Evolutionary conservation across 192 early-diverging fungal species (phyloP).

Genomic region (Anaeromyces robustus): DNA sequence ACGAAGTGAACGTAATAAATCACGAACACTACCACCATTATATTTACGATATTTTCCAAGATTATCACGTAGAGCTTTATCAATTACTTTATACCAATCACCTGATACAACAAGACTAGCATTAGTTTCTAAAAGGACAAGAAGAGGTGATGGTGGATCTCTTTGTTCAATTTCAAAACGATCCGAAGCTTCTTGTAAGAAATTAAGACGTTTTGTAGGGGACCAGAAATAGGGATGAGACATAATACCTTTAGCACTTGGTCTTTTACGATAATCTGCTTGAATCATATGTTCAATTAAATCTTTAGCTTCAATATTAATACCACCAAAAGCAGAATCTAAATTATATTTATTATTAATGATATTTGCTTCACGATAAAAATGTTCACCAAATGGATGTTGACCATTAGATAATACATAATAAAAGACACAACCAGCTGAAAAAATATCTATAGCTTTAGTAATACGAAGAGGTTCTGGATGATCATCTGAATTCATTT

Average conservation of each 20-base stretch:
- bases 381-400: conserved; percentile 91
- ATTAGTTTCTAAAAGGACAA: conserved; percentile 47
- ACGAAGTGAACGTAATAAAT: conserved; percentile 75
- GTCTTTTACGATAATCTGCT: conserved; percentile 40
- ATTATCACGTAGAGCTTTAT: conserved; percentile 54
- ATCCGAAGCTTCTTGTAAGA: conserved; percentile 90
- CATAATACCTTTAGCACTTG: conserved; percentile 57
- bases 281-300: conserved; percentile 81
- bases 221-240: conserved; percentile 95
- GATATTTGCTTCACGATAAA: conserved; percentile 81
- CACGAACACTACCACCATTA: conserved; percentile 63
- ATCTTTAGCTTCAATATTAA: conserved; percentile 65
- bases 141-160: conserved; percentile 45
- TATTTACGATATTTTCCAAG: conserved; percentile 89
- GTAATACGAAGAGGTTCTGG: conserved; percentile 39
- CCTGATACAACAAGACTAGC: conserved; percentile 40
- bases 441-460: conserved; percentile 86
- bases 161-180: conserved; percentile 78
- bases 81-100: conserved; percentile 64
- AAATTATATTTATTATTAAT: conserved; percentile 58
- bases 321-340: conserved; percentile 49
- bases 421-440: conserved; percentile 87
- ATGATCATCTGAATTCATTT: conserved; percentile 2
- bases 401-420: conserved; percentile 76
- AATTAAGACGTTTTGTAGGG: conserved; percentile 60